Evolutionary conservation across 1,284 basidiomycete genomes (phyloP).

Genomic region (Cutaneotrichosporon sp.): DNA sequence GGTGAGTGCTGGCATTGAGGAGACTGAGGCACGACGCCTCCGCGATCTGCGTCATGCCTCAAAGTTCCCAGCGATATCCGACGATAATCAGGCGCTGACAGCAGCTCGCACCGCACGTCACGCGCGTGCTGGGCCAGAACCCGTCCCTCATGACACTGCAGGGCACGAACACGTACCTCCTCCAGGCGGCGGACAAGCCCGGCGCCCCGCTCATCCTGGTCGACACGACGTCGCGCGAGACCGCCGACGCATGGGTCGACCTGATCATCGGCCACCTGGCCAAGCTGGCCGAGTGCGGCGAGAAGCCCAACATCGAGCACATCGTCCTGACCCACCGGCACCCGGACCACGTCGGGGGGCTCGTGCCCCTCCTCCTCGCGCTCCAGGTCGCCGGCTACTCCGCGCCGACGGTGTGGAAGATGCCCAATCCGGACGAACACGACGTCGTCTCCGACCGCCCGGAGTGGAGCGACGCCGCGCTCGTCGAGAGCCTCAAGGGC

Average conservation of each 20-base stretch:
- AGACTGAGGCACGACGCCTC: no score
- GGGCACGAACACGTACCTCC: constrained; percentile 91
- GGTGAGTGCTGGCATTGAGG: constrained; percentile 24
- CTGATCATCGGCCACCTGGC: constrained; percentile 31
- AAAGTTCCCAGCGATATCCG: no score
- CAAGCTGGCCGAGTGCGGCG: not conserved
- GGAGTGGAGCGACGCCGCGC: not conserved
- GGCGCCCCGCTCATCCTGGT: constrained; percentile 68
- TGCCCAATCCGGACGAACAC: constrained; percentile 40
- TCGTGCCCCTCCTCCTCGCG: constrained; percentile 65
- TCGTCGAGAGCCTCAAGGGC: constrained; percentile 15
- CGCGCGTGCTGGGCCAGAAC: constrained; percentile 62
- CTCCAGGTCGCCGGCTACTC: constrained; percentile 52
- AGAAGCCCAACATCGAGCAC: constrained; percentile 58
- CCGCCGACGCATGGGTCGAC: constrained; percentile 49
- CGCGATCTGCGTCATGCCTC: no score
- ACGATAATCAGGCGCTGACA: not conserved
- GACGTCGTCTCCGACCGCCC: constrained; percentile 11
- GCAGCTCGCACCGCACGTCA: constrained; percentile 45
- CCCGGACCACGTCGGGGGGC: constrained; percentile 75
- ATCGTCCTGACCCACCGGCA: constrained; percentile 91
- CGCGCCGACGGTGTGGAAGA: constrained; percentile 51
- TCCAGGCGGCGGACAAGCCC: constrained; percentile 50
- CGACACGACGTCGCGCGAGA: constrained; percentile 76
- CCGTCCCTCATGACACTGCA: constrained; percentile 87